Conservation (phyloP, 148 eudicot genomes). For the Arbutus unedo region DNA sequence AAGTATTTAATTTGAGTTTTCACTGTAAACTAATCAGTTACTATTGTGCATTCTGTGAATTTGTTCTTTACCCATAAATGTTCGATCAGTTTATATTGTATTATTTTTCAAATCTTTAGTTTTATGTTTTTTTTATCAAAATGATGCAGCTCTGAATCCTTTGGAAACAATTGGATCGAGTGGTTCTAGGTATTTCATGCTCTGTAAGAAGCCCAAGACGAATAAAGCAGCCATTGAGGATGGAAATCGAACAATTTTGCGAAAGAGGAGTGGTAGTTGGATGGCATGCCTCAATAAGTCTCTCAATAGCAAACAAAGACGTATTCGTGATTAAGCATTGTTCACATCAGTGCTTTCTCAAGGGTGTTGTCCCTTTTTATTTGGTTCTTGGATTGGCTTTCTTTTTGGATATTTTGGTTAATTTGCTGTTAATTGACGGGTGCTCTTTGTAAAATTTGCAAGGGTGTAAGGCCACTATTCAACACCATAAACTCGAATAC, state of each 20-base stretch:
- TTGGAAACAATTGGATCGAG: conserved; percentile 46
- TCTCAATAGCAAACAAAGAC: conserved; percentile 15
- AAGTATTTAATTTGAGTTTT: no score
- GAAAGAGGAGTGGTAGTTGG: conserved; percentile 58
- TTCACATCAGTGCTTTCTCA: background rate
- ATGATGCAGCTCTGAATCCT: conserved; percentile 40
- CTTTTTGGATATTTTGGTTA: no score
- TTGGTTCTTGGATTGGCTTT: no score
- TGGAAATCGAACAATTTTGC: conserved; percentile 23
- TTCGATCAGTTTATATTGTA: background rate
- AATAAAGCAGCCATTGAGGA: conserved; percentile 17
- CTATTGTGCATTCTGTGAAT: no score
- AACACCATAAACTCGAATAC: no score
- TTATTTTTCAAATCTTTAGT: background rate
- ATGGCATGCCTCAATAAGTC: conserved; percentile 85
- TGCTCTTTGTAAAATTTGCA: no score
- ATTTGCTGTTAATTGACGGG: no score
- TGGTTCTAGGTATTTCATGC: conserved; percentile 47
- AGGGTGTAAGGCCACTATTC: no score
- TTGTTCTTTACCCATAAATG: background rate
- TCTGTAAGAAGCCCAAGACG: conserved; percentile 49
- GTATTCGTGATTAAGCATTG: background rate
- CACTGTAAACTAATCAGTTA: no score
- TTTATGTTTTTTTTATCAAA: background rate
- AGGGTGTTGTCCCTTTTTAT: background rate